Percentiles rank a stretch among this genome's conserved stretches.
Conservation (phyloP, 1,284 basidiomycete species). For the Leccinum fallax region DNA sequence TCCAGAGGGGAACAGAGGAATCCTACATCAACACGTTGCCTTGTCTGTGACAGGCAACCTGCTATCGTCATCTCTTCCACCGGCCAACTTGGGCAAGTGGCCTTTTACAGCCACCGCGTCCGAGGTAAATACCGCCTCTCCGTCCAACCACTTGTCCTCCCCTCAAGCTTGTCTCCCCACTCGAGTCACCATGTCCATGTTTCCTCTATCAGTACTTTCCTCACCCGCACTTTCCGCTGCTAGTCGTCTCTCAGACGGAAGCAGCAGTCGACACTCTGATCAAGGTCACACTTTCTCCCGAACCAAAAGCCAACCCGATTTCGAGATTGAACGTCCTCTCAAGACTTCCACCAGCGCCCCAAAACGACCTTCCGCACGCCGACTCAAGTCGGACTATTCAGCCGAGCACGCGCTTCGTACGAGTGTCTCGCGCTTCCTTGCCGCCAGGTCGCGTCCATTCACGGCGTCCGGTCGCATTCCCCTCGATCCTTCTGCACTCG, state of each 20-base stretch:
- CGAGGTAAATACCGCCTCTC: constrained; percentile 35
- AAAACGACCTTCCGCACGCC: constrained; percentile 34
- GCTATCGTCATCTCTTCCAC: constrained; percentile 28
- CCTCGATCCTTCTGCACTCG: constrained; percentile 64
- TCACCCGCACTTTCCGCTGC: constrained; percentile 36
- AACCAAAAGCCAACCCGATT: constrained; percentile 45
- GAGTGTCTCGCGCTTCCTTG: constrained; percentile 57
- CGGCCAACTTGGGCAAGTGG: constrained; percentile 35
- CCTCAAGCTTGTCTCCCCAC: constrained; percentile 14
- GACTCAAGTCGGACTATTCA: constrained; percentile 44
- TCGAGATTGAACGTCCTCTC: constrained; percentile 62
- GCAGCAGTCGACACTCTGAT: constrained; percentile 38
- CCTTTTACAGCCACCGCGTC: constrained; percentile 35
- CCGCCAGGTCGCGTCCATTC: constrained; percentile 63
- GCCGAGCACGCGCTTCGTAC: constrained; percentile 58
- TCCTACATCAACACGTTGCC: constrained; percentile 35
- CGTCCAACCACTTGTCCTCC: constrained; percentile 9
- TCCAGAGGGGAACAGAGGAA: constrained; percentile 26
- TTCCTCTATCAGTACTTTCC: constrained; percentile 30
- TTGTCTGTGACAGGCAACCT: constrained; percentile 35
- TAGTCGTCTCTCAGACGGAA: constrained; percentile 38
- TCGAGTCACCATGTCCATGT: constrained; percentile 21
- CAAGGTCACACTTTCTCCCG: constrained; percentile 33
- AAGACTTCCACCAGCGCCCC: constrained; percentile 35
- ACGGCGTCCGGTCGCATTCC: constrained; percentile 70